These are phyloP conservation scores for Cryptococcus wingfieldii DNA, from an alignment of 1,284 basidiomycete species.

Conservation along the genomic window DNA sequence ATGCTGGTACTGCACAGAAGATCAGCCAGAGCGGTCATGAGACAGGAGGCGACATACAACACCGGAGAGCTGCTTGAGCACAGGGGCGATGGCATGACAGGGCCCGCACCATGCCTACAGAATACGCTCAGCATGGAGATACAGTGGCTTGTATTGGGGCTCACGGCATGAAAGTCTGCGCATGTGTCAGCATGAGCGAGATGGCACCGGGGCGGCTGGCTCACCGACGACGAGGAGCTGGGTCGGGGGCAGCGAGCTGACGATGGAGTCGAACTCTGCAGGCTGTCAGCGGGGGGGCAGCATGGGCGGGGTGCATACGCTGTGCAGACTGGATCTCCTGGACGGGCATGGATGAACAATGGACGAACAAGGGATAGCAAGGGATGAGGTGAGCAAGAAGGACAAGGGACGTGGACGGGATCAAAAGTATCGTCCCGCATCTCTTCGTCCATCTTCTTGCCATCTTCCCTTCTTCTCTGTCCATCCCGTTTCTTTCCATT, in stretches of 20 bases:
- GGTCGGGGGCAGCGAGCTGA: conserved; percentile 23
- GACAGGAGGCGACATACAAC: conserved; percentile 20
- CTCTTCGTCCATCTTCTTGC: conserved; percentile 5
- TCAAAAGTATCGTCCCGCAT: conserved; percentile 2
- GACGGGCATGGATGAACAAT: no score
- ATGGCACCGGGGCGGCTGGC: background rate
- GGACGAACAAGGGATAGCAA: no score
- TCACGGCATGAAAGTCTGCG: conserved; percentile 43
- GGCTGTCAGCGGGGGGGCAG: no score
- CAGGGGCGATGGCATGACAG: conserved; percentile 47
- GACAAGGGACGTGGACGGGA: background rate
- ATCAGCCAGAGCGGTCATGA: conserved; percentile 2
- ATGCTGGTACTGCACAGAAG: conserved; percentile 25
- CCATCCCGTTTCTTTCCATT: conserved; percentile 4
- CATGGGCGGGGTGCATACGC: no score
- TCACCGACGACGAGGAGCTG: conserved; percentile 39
- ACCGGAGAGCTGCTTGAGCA: conserved; percentile 36
- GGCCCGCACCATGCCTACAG: conserved; percentile 42
- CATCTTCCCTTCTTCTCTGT: conserved; percentile 1
- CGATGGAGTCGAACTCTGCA: conserved; percentile 40
- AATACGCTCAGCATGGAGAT: background rate
- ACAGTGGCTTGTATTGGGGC: conserved; percentile 3
- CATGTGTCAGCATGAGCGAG: background rate
- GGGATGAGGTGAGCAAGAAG: background rate
- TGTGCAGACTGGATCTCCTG: no score